Percentiles rank a stretch among this genome's conserved stretches.
phyloP scores from a whole-genome alignment of 139 green algal genomes.

The Volvox africanus region DNA sequence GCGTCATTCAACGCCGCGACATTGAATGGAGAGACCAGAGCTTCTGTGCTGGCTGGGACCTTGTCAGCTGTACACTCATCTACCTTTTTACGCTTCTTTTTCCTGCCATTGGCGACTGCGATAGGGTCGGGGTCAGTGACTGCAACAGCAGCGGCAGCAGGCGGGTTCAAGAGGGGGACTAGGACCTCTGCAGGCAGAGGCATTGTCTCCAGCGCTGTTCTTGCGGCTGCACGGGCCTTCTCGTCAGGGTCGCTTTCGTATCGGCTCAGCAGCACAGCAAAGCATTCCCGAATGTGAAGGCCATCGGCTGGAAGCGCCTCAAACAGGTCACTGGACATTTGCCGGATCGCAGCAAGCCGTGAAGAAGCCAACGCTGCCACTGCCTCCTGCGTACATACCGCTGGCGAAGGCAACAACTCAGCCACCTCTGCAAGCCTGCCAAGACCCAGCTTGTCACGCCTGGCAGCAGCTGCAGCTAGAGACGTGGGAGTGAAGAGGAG shows the following conservation, averaged over 20 bases:
- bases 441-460: not conserved
- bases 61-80: not conserved
- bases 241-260: constrained; percentile 53
- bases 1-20: not conserved
- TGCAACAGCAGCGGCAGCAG: not conserved
- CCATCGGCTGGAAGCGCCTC: not conserved
- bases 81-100: constrained; percentile 46
- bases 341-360: constrained; percentile 18
- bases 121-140: not conserved
- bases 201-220: constrained; percentile 55
- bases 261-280: constrained; percentile 49
- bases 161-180: constrained; percentile 47
- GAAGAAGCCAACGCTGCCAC: not conserved
- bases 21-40: not conserved
- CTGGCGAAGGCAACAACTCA: constrained; percentile 42
- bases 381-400: not conserved
- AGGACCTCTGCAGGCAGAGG: constrained; percentile 53
- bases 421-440: not conserved
- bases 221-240: constrained; percentile 54
- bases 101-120: not conserved
- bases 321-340: constrained; percentile 20
- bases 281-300: not conserved
- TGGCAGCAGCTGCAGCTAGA: not conserved
- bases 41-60: not conserved
- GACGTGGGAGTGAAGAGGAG: constrained; percentile 17